Percentiles rank a stretch among this genome's conserved stretches.
Conservation (phyloP, 1,284 basidiomycete genomes). For the Tranzscheliella williamsii region DNA sequence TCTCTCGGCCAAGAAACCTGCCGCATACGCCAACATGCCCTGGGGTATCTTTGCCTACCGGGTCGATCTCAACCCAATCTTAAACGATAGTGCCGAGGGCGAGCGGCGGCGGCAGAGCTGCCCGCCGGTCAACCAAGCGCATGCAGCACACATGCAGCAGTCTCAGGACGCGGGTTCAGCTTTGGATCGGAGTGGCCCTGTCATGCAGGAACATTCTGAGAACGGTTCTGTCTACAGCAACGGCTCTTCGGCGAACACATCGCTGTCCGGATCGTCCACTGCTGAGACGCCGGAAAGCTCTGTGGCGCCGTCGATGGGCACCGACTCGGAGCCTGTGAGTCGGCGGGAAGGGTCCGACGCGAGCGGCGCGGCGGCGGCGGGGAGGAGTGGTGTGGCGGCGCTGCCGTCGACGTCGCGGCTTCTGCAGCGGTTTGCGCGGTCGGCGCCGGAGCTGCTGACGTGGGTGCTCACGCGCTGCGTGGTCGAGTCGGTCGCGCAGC, state of each 20-base stretch:
- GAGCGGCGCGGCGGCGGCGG: neutral
- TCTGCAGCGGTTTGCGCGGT: slow-evolving; percentile 44
- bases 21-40: slow-evolving; percentile 3
- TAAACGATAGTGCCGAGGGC: slow-evolving; percentile 17
- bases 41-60: slow-evolving; percentile 20
- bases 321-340: slow-evolving; percentile 1
- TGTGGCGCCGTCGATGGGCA: slow-evolving; percentile 16
- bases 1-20: slow-evolving; percentile 6
- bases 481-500: slow-evolving; percentile 26
- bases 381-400: neutral
- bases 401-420: slow-evolving; percentile 38
- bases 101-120: too few species aligned
- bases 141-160: neutral
- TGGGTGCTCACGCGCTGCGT: slow-evolving; percentile 49
- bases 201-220: neutral
- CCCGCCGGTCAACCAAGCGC: neutral
- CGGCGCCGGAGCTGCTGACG: slow-evolving; percentile 42
- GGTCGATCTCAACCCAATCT: slow-evolving; percentile 23
- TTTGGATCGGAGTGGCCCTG: neutral
- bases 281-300: slow-evolving; percentile 10
- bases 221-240: neutral
- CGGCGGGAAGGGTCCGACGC: neutral
- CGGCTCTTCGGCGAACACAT: neutral
- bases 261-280: slow-evolving; percentile 1
- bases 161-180: neutral